Evolutionary conservation across 2,329 filamentous ascomycete genomes (phyloP).

Genomic region (Teratosphaeria viscida): DNA sequence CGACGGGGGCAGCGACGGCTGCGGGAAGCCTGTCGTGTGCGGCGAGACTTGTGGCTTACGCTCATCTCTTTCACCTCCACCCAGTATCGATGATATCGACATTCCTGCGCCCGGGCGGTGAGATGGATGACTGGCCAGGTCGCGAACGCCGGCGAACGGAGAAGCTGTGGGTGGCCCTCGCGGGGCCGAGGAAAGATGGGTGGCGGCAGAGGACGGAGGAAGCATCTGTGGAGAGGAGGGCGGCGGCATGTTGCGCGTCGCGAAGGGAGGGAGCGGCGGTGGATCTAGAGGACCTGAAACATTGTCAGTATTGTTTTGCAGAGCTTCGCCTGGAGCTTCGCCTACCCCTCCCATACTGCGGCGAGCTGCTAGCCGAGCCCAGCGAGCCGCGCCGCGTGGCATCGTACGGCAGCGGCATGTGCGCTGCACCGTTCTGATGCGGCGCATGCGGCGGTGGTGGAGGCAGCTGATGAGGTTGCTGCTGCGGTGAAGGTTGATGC

Average conservation of each 20-base stretch:
- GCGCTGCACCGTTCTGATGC: conserved; percentile 17
- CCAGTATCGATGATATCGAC: conserved; percentile 65
- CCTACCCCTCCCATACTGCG: conserved; percentile 20
- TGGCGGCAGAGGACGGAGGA: conserved; percentile 28
- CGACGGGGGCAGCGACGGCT: conserved; percentile 26
- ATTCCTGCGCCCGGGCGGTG: conserved; percentile 54
- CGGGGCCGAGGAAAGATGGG: conserved; percentile 21
- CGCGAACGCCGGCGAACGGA: conserved; percentile 41
- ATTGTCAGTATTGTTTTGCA: background rate
- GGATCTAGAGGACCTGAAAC: conserved; percentile 22
- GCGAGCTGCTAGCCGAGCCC: conserved; percentile 27
- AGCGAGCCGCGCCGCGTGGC: conserved; percentile 33
- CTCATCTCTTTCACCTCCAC: conserved; percentile 29
- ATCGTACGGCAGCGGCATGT: conserved; percentile 34
- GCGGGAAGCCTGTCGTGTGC: conserved; percentile 12
- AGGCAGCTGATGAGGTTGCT: conserved; percentile 13
- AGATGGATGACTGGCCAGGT: conserved; percentile 41
- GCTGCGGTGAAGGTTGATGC: conserved; percentile 10
- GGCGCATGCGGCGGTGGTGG: conserved; percentile 14
- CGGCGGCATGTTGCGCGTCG: conserved; percentile 38
- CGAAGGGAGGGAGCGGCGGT: conserved; percentile 31
- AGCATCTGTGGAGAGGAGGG: conserved; percentile 36
- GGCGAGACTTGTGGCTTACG: conserved; percentile 23
- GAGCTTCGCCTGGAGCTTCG: background rate
- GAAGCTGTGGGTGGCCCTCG: conserved; percentile 36